Percentiles rank a stretch among this genome's conserved stretches.
phyloP scores from a whole-genome alignment of 345 rosid species.

The Zanthoxylum bungeanum region DNA sequence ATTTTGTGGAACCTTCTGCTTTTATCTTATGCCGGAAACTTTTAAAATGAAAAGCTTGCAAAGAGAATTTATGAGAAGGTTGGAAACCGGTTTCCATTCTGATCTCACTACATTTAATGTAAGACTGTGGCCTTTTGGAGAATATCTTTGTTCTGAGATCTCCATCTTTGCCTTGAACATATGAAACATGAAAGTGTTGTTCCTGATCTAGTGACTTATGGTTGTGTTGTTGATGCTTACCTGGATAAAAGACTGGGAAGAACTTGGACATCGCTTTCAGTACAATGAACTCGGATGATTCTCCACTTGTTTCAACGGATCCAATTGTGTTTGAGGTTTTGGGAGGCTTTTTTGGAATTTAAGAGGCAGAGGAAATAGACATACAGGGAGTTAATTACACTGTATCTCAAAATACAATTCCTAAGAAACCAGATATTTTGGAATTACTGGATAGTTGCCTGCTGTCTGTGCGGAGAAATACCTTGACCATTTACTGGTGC shows the following conservation, averaged over 20 bases:
- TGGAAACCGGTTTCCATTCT: constrained; percentile 59
- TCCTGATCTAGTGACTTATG: constrained; percentile 79
- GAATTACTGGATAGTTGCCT: constrained; percentile 52
- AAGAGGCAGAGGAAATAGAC: constrained; percentile 48
- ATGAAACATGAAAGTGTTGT: constrained; percentile 56
- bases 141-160: constrained; percentile 85
- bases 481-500: not conserved
- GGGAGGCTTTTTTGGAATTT: constrained; percentile 81
- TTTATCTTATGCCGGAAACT: constrained; percentile 71
- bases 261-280: constrained; percentile 56
- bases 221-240: constrained; percentile 82
- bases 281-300: constrained; percentile 50
- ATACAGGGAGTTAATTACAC: constrained; percentile 49
- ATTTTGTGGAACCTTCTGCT: constrained; percentile 74
- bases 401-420: constrained; percentile 59
- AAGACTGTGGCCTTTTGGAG: constrained; percentile 69
- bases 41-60: constrained; percentile 92
- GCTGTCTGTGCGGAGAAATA: not conserved
- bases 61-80: constrained; percentile 64
- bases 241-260: constrained; percentile 65
- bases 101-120: constrained; percentile 79
- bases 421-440: constrained; percentile 77
- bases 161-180: constrained; percentile 82
- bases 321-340: constrained; percentile 60
- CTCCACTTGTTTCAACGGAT: constrained; percentile 54